A percentile compares a stretch with the other conserved stretches of the same genome.
These are phyloP conservation scores for Pyracantha coccinea DNA, from an alignment of 331 rosid genomes.

Conservation along the genomic window DNA sequence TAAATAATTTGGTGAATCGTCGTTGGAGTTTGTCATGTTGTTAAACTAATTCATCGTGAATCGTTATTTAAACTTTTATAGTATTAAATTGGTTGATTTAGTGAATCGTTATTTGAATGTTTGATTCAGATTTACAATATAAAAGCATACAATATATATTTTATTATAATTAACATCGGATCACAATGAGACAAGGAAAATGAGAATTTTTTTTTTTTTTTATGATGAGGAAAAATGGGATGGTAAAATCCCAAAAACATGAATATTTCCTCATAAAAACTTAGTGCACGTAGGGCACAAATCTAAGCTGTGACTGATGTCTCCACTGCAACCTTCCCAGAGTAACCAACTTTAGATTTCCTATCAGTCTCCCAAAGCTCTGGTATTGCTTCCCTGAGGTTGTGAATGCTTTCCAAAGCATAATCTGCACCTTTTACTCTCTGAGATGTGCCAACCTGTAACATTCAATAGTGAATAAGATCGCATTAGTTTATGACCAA, in stretches of 20 bases:
- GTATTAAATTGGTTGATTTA: neutral
- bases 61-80: no score
- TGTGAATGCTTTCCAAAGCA: slow-evolving; percentile 82
- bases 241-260: neutral
- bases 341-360: slow-evolving; percentile 49
- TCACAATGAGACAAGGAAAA: neutral
- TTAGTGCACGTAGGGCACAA: neutral
- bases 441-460: slow-evolving; percentile 61
- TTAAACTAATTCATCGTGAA: no score
- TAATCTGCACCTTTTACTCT: slow-evolving; percentile 73
- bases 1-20: no score
- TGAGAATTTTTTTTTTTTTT: neutral
- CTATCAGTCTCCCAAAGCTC: slow-evolving; percentile 63
- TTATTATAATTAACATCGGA: neutral
- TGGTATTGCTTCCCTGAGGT: slow-evolving; percentile 64
- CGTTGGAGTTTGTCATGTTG: no score
- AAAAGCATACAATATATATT: neutral
- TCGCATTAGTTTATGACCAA: neutral
- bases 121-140: neutral
- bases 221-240: neutral
- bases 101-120: neutral
- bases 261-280: neutral
- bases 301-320: slow-evolving; percentile 72
- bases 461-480: neutral
- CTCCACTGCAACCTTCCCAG: slow-evolving; percentile 72